Evolutionary conservation across 2,329 filamentous ascomycete species (phyloP), one percentile per base, ranked within the genome.

Genomic region (Fusarium sp.): DNA sequence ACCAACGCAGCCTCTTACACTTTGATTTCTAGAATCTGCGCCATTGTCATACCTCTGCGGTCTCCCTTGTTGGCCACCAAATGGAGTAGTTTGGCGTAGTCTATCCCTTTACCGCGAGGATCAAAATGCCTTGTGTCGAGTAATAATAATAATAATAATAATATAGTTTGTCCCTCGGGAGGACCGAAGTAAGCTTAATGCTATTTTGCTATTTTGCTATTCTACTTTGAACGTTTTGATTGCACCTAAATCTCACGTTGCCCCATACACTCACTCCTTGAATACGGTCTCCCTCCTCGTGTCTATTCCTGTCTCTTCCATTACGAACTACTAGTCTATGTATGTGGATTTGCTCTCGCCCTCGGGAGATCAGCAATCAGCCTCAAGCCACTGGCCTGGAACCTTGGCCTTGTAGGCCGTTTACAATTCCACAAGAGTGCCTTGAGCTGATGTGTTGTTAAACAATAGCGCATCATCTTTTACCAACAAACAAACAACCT

Each of bases 1-100:
- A 65, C 39, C 57, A 21, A 42, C 15, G 36, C 61, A 48, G 61
- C 61, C 61, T 51, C 61, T 65, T 65, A 65, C 61, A 46, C 57
- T 38, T 33, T 39, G 57, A 65, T 51, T 46, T 50, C 48, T 36
- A 50, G 46, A 45, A 57, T 45, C 11, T 37, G 61, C 45, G 61
- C 61, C 61, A 65, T 57, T 52, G 36, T 27, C 61, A 65, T 63
- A 49, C 61, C 61, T 65, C 11, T 19, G 8, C 21, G 6, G 46
- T 48, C 57, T 65, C 61, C 61, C 61, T 65, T 65, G 27, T 32
- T 17, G 17, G 38, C 46, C 47, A 51, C 35, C 21, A 59, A 43
- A 55, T 41, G 35, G 42, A 27, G 41, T 29, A 47, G 23, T 15
- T 33, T 37, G 17, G 13, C 14, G 21, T 43, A 64, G n/a, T n/a